Conservation (phyloP, 2,329 filamentous ascomycete genomes). For the Aspergillus versicolor region DNA sequence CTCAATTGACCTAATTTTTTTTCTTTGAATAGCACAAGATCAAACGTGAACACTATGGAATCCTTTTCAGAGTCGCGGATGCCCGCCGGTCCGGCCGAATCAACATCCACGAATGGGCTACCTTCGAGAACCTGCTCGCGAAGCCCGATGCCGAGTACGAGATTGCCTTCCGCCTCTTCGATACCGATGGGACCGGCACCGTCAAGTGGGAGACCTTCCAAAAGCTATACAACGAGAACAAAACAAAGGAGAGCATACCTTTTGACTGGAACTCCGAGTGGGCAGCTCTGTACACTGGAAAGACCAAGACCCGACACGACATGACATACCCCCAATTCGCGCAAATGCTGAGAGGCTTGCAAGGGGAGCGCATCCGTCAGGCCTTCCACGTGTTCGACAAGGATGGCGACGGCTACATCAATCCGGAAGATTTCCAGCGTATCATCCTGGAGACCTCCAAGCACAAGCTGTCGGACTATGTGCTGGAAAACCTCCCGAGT, state of each 20-base stretch:
- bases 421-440: conserved; percentile 91
- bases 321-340: conserved; percentile 97
- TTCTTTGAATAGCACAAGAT: conserved; percentile 77
- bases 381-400: conserved; percentile 91
- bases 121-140: conserved; percentile 87
- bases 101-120: conserved; percentile 80
- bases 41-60: conserved; percentile 88
- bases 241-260: conserved; percentile 77
- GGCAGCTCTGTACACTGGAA: conserved; percentile 90
- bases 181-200: conserved; percentile 75
- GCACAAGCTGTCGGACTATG: conserved; percentile 96
- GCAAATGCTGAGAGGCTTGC: conserved; percentile 93
- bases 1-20: conserved; percentile 16
- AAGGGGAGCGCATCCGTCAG: conserved; percentile 93
- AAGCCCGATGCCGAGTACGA: conserved; percentile 99
- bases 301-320: conserved; percentile 80
- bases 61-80: conserved; percentile 91
- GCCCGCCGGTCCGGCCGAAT: conserved; percentile 71
- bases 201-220: conserved; percentile 91
- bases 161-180: conserved; percentile 96
- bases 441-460: conserved; percentile 91
- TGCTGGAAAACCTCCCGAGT: conserved; percentile 84
- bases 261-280: conserved; percentile 98
- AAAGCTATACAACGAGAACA: conserved; percentile 81
- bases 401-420: conserved; percentile 90